Percentiles rank a stretch among this genome's conserved stretches.
Evolutionary conservation across 768 basidiomycete species (phyloP).

Genomic region (Lentinula detonsa): DNA sequence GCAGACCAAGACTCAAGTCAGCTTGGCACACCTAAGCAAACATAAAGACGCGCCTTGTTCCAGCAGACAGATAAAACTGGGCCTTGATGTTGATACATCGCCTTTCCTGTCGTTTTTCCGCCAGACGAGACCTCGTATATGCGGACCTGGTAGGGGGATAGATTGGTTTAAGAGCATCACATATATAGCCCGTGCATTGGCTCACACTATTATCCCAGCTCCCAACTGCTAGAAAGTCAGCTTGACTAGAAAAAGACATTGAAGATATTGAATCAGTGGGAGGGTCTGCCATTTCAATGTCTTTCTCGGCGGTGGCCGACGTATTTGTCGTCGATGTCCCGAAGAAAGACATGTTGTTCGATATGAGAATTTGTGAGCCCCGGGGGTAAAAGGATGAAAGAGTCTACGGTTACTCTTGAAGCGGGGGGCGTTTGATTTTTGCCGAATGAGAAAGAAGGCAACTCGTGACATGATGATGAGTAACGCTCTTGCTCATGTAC

Average conservation of each 20-base stretch:
- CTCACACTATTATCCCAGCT: conserved; percentile 92
- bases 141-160: conserved; percentile 54
- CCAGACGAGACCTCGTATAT: conserved; percentile 83
- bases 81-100: conserved; percentile 85
- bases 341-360: conserved; percentile 35
- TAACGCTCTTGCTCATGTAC: not conserved
- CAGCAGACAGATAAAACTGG: conserved; percentile 87
- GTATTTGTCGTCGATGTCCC: conserved; percentile 25
- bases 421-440: too few species aligned
- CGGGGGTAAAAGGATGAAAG: not conserved
- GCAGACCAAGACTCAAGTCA: conserved; percentile 5
- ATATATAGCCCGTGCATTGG: conserved; percentile 10
- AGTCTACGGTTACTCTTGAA: not conserved
- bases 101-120: conserved; percentile 83
- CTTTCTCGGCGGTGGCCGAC: conserved; percentile 53
- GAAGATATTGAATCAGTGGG: conserved; percentile 86
- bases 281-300: conserved; percentile 75
- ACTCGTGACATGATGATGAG: not conserved
- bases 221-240: conserved; percentile 87
- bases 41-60: conserved; percentile 65
- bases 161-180: conserved; percentile 5
- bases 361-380: not conserved
- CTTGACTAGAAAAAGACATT: conserved; percentile 76
- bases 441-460: too few species aligned
- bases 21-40: not conserved